A percentile compares a stretch with the other conserved stretches of the same genome.
Conservation (phyloP, 345 rosid genomes). For the Geranium rotundifolium region DNA sequence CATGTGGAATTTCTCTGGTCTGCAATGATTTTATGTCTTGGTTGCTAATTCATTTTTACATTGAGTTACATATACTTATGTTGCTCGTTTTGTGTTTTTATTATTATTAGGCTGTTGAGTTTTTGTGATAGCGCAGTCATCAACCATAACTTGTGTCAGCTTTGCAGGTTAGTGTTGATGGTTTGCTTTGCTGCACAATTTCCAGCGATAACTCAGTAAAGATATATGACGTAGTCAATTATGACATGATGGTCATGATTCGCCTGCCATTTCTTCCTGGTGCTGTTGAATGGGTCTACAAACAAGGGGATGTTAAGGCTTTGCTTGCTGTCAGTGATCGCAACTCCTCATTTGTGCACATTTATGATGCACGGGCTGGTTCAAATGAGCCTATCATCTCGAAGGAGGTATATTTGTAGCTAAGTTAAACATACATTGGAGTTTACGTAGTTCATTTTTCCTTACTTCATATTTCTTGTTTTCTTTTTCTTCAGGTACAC, state of each 20-base stretch:
- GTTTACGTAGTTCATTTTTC: neutral
- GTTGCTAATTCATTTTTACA: neutral
- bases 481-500: constrained; percentile 37
- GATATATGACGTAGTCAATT: constrained; percentile 88
- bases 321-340: constrained; percentile 82
- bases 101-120: constrained; percentile 3
- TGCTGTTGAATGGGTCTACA: constrained; percentile 83
- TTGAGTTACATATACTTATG: neutral
- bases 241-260: constrained; percentile 98
- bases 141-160: constrained; percentile 52
- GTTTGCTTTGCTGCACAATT: constrained; percentile 91
- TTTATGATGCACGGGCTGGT: constrained; percentile 90
- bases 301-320: constrained; percentile 91
- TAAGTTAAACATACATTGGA: neutral
- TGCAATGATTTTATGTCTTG: neutral
- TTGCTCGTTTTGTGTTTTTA: neutral
- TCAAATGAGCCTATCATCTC: constrained; percentile 64
- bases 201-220: constrained; percentile 76
- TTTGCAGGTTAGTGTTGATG: constrained; percentile 89
- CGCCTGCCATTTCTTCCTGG: constrained; percentile 71
- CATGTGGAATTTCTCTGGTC: neutral
- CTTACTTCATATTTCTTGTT: neutral
- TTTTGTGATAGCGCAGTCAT: constrained; percentile 22
- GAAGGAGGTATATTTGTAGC: constrained; percentile 36
- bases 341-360: constrained; percentile 57